A percentile compares a stretch with the other conserved stretches of the same genome.
Conservation (phyloP, 768 basidiomycete genomes). For the Pisolithus sp. region DNA sequence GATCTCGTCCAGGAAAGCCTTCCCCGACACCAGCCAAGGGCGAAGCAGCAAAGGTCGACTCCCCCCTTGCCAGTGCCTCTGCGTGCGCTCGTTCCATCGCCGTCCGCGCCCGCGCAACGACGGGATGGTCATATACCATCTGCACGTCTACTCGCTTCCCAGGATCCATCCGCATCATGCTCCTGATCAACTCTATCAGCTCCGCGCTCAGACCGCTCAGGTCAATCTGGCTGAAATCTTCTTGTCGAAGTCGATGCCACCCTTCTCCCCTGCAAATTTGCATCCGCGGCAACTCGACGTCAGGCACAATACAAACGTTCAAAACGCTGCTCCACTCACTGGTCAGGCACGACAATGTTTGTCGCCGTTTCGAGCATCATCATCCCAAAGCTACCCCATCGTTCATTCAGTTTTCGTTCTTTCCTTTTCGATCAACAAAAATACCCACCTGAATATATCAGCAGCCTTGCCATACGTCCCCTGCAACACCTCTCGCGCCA, state of each 20-base stretch:
- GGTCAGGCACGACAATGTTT: slow-evolving; percentile 96
- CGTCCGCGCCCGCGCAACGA: slow-evolving; percentile 56
- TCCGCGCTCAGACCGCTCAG: slow-evolving; percentile 52
- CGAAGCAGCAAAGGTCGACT: slow-evolving; percentile 48
- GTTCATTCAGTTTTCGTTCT: slow-evolving; percentile 7
- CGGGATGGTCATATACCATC: slow-evolving; percentile 52
- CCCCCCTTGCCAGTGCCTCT: slow-evolving; percentile 30
- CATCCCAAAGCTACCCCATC: slow-evolving; percentile 74
- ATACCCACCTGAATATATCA: slow-evolving; percentile 84
- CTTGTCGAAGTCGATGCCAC: slow-evolving; percentile 88
- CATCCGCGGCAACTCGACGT: slow-evolving; percentile 9
- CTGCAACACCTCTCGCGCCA: slow-evolving; percentile 92
- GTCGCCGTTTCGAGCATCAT: slow-evolving; percentile 91
- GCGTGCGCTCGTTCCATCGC: slow-evolving; percentile 52
- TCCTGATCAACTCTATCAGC: slow-evolving; percentile 59
- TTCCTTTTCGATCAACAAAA: background rate
- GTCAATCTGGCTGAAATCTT: slow-evolving; percentile 87
- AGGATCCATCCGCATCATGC: slow-evolving; percentile 76
- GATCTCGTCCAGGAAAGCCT: slow-evolving; percentile 63
- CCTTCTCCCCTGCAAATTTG: slow-evolving; percentile 66
- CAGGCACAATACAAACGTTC: slow-evolving; percentile 7
- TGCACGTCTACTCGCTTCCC: slow-evolving; percentile 48
- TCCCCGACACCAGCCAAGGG: slow-evolving; percentile 55
- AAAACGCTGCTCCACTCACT: slow-evolving; percentile 49
- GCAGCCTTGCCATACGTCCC: slow-evolving; percentile 90